These are phyloP conservation scores for Aspergillus sp. DNA, from an alignment of 2,329 filamentous ascomycete genomes.

Conservation along the genomic window DNA sequence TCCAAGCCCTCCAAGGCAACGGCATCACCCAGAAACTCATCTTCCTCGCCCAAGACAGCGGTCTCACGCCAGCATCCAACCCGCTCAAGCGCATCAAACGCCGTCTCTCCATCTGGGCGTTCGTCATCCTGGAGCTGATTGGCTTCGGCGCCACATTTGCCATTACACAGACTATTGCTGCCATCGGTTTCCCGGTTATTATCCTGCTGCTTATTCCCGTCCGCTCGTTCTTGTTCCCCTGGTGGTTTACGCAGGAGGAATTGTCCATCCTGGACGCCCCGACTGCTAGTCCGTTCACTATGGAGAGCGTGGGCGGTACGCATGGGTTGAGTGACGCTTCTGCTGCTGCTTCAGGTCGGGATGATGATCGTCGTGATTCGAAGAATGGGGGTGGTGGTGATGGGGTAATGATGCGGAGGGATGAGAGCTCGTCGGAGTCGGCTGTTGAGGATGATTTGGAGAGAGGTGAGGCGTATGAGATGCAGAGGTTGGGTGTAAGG, in stretches of 20 bases:
- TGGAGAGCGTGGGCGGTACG: slow-evolving; percentile 71
- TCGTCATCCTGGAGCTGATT: slow-evolving; percentile 67
- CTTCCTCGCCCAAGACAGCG: slow-evolving; percentile 66
- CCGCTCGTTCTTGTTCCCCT: slow-evolving; percentile 64
- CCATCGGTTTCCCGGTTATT: slow-evolving; percentile 76
- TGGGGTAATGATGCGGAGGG: slow-evolving; percentile 22
- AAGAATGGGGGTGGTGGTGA: slow-evolving; percentile 13
- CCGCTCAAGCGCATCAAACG: slow-evolving; percentile 64
- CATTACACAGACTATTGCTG: slow-evolving; percentile 79
- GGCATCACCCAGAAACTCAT: slow-evolving; percentile 75
- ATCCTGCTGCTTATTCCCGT: slow-evolving; percentile 70
- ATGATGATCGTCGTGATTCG: slow-evolving; percentile 7
- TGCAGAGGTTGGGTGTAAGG: slow-evolving; percentile 30
- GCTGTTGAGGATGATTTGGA: slow-evolving; percentile 43
- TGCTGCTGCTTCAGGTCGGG: slow-evolving; percentile 5
- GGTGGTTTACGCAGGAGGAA: slow-evolving; percentile 62
- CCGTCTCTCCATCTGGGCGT: slow-evolving; percentile 68
- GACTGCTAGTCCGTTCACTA: slow-evolving; percentile 72
- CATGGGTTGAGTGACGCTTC: slow-evolving; percentile 49
- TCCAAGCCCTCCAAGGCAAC: slow-evolving; percentile 74
- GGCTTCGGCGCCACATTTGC: slow-evolving; percentile 78
- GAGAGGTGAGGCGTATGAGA: slow-evolving; percentile 44
- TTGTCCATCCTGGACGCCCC: slow-evolving; percentile 67
- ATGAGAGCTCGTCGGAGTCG: slow-evolving; percentile 28
- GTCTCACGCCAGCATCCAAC: slow-evolving; percentile 59